Percentiles rank a stretch among this genome's conserved stretches.
phyloP scores from a whole-genome alignment of 768 basidiomycete species.

The Strobilomyces confusus region DNA sequence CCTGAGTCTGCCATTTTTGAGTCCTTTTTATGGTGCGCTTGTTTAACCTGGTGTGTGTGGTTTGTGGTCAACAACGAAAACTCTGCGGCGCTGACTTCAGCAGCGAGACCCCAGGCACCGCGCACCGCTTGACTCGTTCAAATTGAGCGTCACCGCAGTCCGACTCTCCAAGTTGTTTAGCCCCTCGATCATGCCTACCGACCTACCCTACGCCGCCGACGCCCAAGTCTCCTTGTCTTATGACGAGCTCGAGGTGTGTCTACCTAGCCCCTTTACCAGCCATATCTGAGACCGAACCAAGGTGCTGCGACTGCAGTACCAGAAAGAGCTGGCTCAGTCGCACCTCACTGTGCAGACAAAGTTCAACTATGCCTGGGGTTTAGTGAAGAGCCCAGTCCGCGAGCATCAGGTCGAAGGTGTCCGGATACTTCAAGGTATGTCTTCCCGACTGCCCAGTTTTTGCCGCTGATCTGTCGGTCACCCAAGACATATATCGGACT shows the following conservation, averaged over 20 bases:
- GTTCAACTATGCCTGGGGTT: constrained; percentile 97
- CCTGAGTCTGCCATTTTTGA: constrained; percentile 46
- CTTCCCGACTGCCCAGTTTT: constrained; percentile 4
- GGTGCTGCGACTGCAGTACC: constrained; percentile 85
- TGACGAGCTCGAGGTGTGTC: constrained; percentile 80
- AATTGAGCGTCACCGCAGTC: constrained; percentile 10
- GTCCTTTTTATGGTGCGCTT: constrained; percentile 15
- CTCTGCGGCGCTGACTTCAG: constrained; percentile 29
- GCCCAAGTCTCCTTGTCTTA: constrained; percentile 84
- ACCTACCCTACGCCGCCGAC: constrained; percentile 94
- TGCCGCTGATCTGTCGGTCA: constrained; percentile 8
- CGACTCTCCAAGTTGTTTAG: constrained; percentile 5
- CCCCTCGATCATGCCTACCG: constrained; percentile 54
- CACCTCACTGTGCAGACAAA: constrained; percentile 93
- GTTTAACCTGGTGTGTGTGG: constrained; percentile 21
- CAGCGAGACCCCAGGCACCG: constrained; percentile 20
- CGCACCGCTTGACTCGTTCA: no score
- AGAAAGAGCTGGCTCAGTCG: constrained; percentile 77
- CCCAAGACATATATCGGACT: constrained; percentile 81
- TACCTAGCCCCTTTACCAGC: neutral
- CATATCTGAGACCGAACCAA: constrained; percentile 26
- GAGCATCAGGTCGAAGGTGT: constrained; percentile 93
- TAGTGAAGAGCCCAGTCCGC: constrained; percentile 84
- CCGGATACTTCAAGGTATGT: constrained; percentile 77
- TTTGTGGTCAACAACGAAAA: constrained; percentile 21